phyloP scores from a whole-genome alignment of 176 grass and related monocot species.

The Oryza punctata region DNA sequence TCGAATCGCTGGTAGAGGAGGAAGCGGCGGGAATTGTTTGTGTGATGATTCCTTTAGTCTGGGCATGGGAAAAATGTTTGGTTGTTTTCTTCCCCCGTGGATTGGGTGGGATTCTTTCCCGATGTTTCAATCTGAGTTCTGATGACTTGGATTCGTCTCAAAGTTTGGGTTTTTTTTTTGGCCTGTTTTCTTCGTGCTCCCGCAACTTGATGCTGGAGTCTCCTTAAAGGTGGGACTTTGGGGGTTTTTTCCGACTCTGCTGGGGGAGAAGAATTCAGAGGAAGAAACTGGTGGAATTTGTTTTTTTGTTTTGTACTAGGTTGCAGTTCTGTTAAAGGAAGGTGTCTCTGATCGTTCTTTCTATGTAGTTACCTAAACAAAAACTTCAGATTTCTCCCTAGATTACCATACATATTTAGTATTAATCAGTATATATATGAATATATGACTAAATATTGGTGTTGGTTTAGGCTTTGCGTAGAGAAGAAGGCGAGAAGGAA shows the following conservation, averaged over 20 bases:
- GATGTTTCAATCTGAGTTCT: not conserved
- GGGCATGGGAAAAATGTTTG: not conserved
- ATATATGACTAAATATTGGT: not conserved
- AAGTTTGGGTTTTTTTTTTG: constrained; percentile 2
- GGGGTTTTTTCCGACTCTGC: not conserved
- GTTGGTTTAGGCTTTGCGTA: constrained; percentile 18
- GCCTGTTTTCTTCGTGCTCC: constrained; percentile 28
- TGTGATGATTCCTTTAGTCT: not conserved
- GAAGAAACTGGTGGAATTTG: not conserved
- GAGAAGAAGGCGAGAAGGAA: constrained; percentile 6
- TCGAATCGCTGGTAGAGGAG: not conserved
- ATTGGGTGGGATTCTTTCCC: not conserved
- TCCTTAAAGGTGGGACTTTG: not conserved
- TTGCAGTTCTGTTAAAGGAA: not conserved
- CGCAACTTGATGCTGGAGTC: constrained; percentile 34
- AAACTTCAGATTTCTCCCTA: not conserved
- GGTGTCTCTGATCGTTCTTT: not conserved
- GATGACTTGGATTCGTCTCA: not conserved
- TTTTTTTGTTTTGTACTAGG: not conserved
- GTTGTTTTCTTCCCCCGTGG: not conserved
- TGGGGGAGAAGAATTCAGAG: not conserved
- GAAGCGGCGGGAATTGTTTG: not conserved
- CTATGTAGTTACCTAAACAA: not conserved
- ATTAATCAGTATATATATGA: not conserved
- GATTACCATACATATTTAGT: not conserved